Conservation (phyloP, 2,329 filamentous ascomycete genomes). For the Sporothrix humicola region DNA sequence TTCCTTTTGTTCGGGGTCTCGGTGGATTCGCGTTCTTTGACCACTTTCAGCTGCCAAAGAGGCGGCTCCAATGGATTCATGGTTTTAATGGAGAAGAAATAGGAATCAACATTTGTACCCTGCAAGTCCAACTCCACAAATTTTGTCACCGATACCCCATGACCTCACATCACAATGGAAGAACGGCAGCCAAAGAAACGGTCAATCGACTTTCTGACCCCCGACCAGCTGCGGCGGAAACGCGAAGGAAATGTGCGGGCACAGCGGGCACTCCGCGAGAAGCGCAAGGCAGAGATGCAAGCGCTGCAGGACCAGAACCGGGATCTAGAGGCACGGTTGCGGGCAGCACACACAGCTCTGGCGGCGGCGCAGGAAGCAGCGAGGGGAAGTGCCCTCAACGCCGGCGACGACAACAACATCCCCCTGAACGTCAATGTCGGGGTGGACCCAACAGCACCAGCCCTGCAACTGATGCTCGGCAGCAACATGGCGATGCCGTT, state of each 20-base stretch:
- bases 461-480: neutral
- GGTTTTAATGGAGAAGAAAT: too few species aligned
- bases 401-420: neutral
- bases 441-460: neutral
- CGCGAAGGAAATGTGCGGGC: neutral
- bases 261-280: neutral
- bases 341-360: neutral
- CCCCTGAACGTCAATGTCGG: neutral
- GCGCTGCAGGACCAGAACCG: constrained; percentile 10
- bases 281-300: constrained; percentile 17
- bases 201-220: neutral
- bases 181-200: neutral
- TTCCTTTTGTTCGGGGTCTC: neutral
- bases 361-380: neutral
- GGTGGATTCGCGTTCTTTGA: neutral
- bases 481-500: constrained; percentile 14
- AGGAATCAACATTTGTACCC: too few species aligned
- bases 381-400: neutral
- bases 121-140: too few species aligned
- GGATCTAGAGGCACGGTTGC: neutral
- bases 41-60: neutral
- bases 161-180: neutral
- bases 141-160: neutral
- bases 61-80: neutral
- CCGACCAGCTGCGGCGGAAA: neutral